Percentiles rank a stretch among this genome's conserved stretches.
phyloP scores from a whole-genome alignment of 2,329 filamentous ascomycete genomes.

The Pezicula carpinea region DNA sequence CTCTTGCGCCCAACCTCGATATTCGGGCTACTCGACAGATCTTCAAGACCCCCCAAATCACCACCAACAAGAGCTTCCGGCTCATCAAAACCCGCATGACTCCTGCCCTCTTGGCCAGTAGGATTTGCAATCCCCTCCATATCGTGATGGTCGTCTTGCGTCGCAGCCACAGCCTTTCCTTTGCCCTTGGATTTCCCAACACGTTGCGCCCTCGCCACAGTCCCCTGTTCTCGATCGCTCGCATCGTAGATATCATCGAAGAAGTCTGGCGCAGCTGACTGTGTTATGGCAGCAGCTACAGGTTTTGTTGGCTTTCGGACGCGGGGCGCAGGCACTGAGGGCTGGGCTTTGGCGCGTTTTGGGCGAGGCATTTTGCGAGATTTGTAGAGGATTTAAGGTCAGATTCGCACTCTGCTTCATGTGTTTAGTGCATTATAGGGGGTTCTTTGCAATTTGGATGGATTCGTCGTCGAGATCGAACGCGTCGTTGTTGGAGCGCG shows the following conservation, averaged over 20 bases:
- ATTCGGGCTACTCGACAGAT: slow-evolving; percentile 22
- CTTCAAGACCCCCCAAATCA: slow-evolving; percentile 7
- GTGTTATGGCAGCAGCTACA: slow-evolving; percentile 3
- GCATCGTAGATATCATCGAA: slow-evolving; percentile 27
- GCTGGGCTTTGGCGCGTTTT: slow-evolving; percentile 29
- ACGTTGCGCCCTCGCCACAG: slow-evolving; percentile 8
- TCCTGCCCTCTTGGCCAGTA: background rate
- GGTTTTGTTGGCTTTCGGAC: slow-evolving; percentile 12
- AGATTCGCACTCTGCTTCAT: background rate
- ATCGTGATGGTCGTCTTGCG: background rate
- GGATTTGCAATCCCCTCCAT: no score
- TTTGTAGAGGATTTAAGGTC: background rate
- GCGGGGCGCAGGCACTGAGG: slow-evolving; percentile 22
- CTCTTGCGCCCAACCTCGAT: slow-evolving; percentile 23
- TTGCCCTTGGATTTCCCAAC: slow-evolving; percentile 16
- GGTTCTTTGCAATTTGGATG: background rate
- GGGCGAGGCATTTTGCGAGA: slow-evolving; percentile 27
- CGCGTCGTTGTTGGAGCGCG: background rate
- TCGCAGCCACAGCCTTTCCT: slow-evolving; percentile 9
- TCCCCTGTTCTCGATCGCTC: slow-evolving; percentile 23
- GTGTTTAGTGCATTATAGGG: background rate
- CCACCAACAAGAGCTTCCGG: slow-evolving; percentile 10
- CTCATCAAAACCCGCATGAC: background rate
- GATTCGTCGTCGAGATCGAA: background rate
- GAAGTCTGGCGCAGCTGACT: slow-evolving; percentile 7